Evolutionary conservation across 495 filamentous ascomycete genomes (phyloP).

Genomic region (Talaromyces nanjingensis): DNA sequence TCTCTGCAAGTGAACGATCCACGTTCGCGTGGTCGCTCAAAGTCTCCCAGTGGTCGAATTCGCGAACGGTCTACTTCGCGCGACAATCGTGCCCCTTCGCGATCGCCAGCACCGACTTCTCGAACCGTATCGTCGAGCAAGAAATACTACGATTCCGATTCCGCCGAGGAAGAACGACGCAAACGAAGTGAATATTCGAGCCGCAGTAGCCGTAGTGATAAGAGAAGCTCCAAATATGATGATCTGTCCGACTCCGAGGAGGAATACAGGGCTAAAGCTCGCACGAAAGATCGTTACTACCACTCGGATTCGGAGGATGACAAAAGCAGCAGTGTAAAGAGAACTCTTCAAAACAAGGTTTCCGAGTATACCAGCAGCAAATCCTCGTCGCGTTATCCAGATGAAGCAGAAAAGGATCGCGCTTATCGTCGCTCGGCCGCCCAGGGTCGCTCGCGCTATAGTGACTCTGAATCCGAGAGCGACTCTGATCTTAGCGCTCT

Average conservation of each 20-base stretch:
- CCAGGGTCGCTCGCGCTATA: constrained; percentile 19
- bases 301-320: constrained; percentile 28
- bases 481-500: constrained; percentile 34
- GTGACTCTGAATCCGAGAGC: constrained; percentile 30
- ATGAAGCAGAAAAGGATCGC: constrained; percentile 15
- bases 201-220: constrained; percentile 35
- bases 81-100: constrained; percentile 34
- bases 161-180: constrained; percentile 14
- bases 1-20: constrained; percentile 48
- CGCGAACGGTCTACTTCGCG: constrained; percentile 44
- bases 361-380: constrained; percentile 14
- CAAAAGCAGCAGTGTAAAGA: constrained; percentile 13
- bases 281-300: constrained; percentile 31
- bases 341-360: neutral
- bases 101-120: constrained; percentile 16
- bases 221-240: neutral
- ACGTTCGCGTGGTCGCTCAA: constrained; percentile 54
- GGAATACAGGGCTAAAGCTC: constrained; percentile 32
- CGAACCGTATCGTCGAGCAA: constrained; percentile 14
- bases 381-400: constrained; percentile 17
- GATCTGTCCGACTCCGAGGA: constrained; percentile 37
- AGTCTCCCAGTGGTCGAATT: constrained; percentile 44
- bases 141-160: constrained; percentile 21
- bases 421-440: constrained; percentile 17
- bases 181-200: constrained; percentile 15